Evolutionary conservation across 2,329 filamentous ascomycete species (phyloP), one percentile per base, ranked within the genome.

Genomic region (Fusarium sp.): DNA sequence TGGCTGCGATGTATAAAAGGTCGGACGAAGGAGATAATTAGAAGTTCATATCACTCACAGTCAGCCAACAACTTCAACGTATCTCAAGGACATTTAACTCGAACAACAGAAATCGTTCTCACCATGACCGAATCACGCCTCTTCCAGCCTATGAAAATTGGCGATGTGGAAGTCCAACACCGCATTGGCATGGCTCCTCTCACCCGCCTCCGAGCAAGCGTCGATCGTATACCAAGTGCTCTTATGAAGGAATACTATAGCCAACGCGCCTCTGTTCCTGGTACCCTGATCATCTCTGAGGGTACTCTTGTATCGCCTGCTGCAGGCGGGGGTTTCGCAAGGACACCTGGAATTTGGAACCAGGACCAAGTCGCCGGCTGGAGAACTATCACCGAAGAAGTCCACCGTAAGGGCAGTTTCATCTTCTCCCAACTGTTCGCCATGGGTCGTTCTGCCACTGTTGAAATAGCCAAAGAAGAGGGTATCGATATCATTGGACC

Each of bases 361-460:
- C 77, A 84, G 0, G 83, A 81, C 8, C 89, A 91, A 62, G 81
- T 91, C 44, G 78, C 79, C 0, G 86, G 81, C 0, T 93, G 90
- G 90, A 87, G 84, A 60, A 77, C 82, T 17, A 81, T 92, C 52
- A 89, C 87, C 1, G 85, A 89, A 26, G 86, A 85, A 2, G 89
- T 92, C 1, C 91, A 93, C 75, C 79, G 81, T 34, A 89, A 89
- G 71, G 87, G 86, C 5, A 84, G 82, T 11, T 87, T 84, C 73
- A 88, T 92, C 52, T 91, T 83, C 78, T 76, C 84, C 3, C 91
- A 92, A 73, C 80, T 92, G 0, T 91, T 88, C 83, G 85, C 84
- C 0, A 79, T 88, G 7, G 90, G 91, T 6, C 85, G 90, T 5
- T 83, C 84, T 5, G 86, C 86, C 1, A 76, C 81, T 39, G 56